Conservation (phyloP, 352 stramenopile genomes). For the Phytophthora niederhauseri region DNA sequence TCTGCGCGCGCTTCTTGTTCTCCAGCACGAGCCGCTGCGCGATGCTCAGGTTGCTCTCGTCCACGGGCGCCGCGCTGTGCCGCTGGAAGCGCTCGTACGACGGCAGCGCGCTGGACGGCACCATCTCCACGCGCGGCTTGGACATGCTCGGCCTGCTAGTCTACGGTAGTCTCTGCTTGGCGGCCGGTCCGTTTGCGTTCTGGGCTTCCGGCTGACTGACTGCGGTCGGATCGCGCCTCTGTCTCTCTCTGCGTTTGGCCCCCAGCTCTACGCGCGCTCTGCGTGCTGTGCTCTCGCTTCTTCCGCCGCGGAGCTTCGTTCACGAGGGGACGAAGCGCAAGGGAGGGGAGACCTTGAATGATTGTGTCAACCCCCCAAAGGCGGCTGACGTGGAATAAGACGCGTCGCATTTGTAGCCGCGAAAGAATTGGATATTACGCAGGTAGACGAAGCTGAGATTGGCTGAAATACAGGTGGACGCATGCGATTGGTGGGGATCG, state of each 20-base stretch:
- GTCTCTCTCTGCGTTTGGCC: too few species aligned
- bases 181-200: neutral
- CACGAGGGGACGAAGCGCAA: neutral
- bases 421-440: neutral
- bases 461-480: neutral
- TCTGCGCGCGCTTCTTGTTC: constrained; percentile 78
- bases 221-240: neutral
- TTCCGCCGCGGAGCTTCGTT: neutral
- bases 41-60: constrained; percentile 70
- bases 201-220: neutral
- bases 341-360: neutral
- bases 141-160: constrained; percentile 25
- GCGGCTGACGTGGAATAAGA: constrained; percentile 1
- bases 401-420: too few species aligned
- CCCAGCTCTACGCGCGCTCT: too few species aligned
- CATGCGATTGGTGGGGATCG: neutral
- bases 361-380: neutral
- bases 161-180: neutral
- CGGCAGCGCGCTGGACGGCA: constrained; percentile 71
- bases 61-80: constrained; percentile 55
- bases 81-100: constrained; percentile 84
- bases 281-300: neutral
- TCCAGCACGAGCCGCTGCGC: constrained; percentile 85
- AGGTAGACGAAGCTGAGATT: neutral
- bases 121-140: constrained; percentile 64